Conservation (phyloP, 1,284 basidiomycete species). For the Cronartium quercuum region DNA sequence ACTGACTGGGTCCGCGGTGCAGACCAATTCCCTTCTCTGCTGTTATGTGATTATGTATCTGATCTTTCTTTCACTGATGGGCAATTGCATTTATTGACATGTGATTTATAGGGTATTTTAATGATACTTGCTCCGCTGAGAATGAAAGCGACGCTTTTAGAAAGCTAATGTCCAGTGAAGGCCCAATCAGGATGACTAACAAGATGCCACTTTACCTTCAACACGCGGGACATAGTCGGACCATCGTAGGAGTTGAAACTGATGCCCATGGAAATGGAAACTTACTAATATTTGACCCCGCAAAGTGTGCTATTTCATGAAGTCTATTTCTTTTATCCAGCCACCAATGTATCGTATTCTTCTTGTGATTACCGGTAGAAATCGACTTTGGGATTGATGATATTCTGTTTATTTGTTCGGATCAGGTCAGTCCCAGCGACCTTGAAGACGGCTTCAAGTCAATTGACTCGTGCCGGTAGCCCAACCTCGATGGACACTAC, state of each 20-base stretch:
- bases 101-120: not conserved
- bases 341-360: not conserved
- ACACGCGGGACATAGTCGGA: conserved; percentile 45
- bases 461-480: no score
- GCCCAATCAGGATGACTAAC: not conserved
- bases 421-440: not conserved
- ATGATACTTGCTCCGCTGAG: not conserved
- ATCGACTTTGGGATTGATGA: not conserved
- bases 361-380: not conserved
- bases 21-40: not conserved
- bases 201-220: conserved; percentile 46
- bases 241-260: conserved; percentile 45
- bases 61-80: not conserved
- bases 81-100: not conserved
- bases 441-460: not conserved
- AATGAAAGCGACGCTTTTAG: not conserved
- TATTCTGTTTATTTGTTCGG: not conserved
- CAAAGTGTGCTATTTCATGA: conserved; percentile 41
- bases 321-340: not conserved
- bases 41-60: not conserved
- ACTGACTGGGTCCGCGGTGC: conserved; percentile 1
- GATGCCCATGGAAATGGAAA: conserved; percentile 40
- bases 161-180: not conserved
- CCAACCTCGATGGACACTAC: no score
- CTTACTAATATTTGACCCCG: conserved; percentile 46